A percentile compares a stretch with the other conserved stretches of the same genome.
These are phyloP conservation scores for Hortiboletus rubellus DNA, from an alignment of 1,284 basidiomycete genomes.

Conservation along the genomic window DNA sequence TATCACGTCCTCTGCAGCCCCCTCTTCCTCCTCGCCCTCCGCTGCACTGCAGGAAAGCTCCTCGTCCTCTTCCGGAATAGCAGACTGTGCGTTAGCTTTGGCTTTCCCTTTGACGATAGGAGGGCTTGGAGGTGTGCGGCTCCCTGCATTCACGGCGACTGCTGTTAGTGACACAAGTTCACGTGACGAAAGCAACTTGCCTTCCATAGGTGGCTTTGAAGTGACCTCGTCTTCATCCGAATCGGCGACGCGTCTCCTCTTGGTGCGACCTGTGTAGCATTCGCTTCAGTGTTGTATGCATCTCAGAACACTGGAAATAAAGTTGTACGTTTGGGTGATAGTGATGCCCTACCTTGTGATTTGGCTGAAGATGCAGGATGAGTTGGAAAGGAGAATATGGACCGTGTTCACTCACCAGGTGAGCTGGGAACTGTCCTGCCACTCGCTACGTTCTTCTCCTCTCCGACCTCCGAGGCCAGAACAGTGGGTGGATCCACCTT, in stretches of 20 bases:
- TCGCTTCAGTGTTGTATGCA: background rate
- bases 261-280: constrained; percentile 35
- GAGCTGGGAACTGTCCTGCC: background rate
- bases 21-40: constrained; percentile 58
- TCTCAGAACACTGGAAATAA: background rate
- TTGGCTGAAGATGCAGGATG: constrained; percentile 29
- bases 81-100: constrained; percentile 18
- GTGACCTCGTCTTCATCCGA: constrained; percentile 61
- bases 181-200: background rate
- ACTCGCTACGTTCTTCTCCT: constrained; percentile 36
- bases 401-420: constrained; percentile 17
- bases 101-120: constrained; percentile 24
- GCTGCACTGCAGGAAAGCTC: constrained; percentile 41
- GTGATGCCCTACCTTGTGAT: constrained; percentile 44
- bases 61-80: constrained; percentile 41
- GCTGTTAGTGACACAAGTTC: constrained; percentile 2
- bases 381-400: constrained; percentile 1
- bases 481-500: constrained; percentile 26
- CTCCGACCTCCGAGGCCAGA: constrained; percentile 23
- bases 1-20: constrained; percentile 40
- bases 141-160: constrained; percentile 12
- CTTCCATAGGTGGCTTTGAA: constrained; percentile 8
- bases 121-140: constrained; percentile 9
- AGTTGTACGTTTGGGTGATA: constrained; percentile 26
- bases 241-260: constrained; percentile 61